phyloP scores from a whole-genome alignment of 1,284 basidiomycete genomes.

The Microbotryum violaceum region DNA sequence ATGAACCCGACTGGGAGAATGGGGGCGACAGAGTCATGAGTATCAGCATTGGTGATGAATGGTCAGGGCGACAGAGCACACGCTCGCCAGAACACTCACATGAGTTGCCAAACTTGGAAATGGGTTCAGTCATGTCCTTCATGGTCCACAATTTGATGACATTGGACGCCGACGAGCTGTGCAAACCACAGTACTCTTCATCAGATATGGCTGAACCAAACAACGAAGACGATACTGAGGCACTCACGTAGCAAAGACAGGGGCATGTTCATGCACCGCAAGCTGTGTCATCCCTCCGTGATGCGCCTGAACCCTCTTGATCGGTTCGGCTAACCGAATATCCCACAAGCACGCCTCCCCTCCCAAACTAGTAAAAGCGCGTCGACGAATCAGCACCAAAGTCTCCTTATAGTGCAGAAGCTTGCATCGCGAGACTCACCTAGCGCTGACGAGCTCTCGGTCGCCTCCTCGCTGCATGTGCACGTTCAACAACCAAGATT shows the following conservation, averaged over 20 bases:
- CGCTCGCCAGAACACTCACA: conserved; percentile 8
- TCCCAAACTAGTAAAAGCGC: conserved; percentile 55
- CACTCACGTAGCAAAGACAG: conserved; percentile 78
- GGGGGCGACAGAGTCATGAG: too few relatives aligned
- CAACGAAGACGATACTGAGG: not conserved
- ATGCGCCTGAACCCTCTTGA: conserved; percentile 61
- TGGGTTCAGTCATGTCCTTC: conserved; percentile 26
- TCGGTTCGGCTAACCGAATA: conserved; percentile 61
- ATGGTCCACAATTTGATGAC: conserved; percentile 36
- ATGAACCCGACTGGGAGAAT: conserved; percentile 13
- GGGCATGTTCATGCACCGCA: conserved; percentile 76
- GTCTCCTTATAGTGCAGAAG: too few relatives aligned
- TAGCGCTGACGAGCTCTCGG: conserved; percentile 78
- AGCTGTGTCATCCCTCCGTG: conserved; percentile 70
- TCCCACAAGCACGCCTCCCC: conserved; percentile 93
- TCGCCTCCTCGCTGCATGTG: conserved; percentile 69
- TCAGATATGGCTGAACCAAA: not conserved
- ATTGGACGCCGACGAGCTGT: conserved; percentile 26
- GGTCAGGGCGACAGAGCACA: too few relatives aligned
- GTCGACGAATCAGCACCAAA: not conserved
- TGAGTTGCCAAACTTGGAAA: conserved; percentile 34
- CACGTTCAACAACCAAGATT: conserved; percentile 85
- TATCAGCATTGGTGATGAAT: not conserved
- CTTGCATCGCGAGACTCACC: conserved; percentile 48
- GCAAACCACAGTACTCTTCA: not conserved